These are phyloP conservation scores for Paramecium octaurelia DNA, from an alignment of 73 alveolate species.

Conservation along the genomic window DNA sequence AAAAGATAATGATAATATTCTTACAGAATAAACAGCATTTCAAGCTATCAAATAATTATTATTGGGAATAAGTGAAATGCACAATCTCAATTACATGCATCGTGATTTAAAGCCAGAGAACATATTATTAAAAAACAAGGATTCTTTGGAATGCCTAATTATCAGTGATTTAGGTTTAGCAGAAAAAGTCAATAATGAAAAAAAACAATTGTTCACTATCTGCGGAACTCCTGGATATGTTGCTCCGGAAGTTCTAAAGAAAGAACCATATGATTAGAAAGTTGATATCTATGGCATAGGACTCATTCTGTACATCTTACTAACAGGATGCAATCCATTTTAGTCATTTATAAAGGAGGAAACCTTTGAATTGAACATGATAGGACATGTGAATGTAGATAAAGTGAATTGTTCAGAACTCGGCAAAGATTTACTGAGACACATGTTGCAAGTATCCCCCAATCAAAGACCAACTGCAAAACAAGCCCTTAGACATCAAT, in stretches of 20 bases:
- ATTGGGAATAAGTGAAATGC: neutral
- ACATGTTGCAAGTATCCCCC: neutral
- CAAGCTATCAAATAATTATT: neutral
- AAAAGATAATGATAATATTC: neutral
- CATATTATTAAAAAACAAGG: slow-evolving; percentile 67
- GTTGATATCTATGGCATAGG: slow-evolving; percentile 80
- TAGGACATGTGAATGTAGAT: neutral
- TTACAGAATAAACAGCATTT: neutral
- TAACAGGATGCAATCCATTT: slow-evolving; percentile 77
- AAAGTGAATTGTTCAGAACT: neutral
- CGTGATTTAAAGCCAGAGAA: slow-evolving; percentile 82
- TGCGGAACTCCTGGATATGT: slow-evolving; percentile 83
- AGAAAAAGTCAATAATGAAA: slow-evolving; percentile 64
- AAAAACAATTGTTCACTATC: slow-evolving; percentile 46
- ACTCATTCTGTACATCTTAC: slow-evolving; percentile 66
- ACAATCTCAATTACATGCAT: slow-evolving; percentile 64
- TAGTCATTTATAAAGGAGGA: neutral
- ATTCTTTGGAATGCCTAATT: slow-evolving; percentile 66
- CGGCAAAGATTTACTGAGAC: neutral
- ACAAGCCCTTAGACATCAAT: neutral
- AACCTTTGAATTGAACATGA: neutral
- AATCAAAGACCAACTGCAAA: neutral
- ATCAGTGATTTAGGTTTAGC: slow-evolving; percentile 76
- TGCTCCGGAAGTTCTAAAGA: slow-evolving; percentile 83
- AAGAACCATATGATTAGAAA: slow-evolving; percentile 64